Conservation (phyloP, 2,329 filamentous ascomycete genomes). For the Aquanectria penicillioides region DNA sequence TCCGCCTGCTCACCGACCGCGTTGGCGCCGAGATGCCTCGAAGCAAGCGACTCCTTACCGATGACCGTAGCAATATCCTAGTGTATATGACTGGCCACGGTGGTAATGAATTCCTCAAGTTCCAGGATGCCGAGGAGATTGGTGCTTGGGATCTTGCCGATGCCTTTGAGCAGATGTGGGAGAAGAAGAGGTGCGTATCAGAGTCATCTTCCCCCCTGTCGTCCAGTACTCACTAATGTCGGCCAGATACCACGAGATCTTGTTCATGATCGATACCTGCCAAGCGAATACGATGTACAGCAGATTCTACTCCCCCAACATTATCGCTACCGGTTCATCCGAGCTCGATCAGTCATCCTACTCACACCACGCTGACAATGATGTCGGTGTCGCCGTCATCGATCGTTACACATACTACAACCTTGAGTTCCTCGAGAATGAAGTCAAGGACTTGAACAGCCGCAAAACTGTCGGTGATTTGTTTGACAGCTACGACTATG, state of each 20-base stretch:
- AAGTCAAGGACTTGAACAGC: constrained; percentile 85
- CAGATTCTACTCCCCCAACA: constrained; percentile 97
- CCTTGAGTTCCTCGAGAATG: constrained; percentile 92
- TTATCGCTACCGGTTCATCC: constrained; percentile 96
- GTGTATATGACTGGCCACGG: constrained; percentile 99
- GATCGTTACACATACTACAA: constrained; percentile 99
- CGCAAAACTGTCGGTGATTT: constrained; percentile 93
- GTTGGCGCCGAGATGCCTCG: constrained; percentile 94
- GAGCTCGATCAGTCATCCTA: constrained; percentile 97
- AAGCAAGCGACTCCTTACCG: constrained; percentile 92
- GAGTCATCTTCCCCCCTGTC: not conserved
- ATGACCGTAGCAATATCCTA: constrained; percentile 94
- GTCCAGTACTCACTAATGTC: constrained; percentile 11
- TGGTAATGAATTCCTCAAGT: constrained; percentile 97
- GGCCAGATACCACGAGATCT: constrained; percentile 86
- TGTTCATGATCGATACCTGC: constrained; percentile 99
- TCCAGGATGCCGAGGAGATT: constrained; percentile 98
- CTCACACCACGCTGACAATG: constrained; percentile 96
- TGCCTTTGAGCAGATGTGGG: constrained; percentile 99
- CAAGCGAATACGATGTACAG: constrained; percentile 99
- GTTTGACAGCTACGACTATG: constrained; percentile 95
- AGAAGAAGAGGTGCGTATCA: constrained; percentile 83
- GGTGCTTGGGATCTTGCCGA: constrained; percentile 95
- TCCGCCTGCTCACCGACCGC: constrained; percentile 91
- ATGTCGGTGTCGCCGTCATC: constrained; percentile 97